Evolutionary conservation across 345 rosid genomes (phyloP).

Genomic region (Limnanthes douglasii): DNA sequence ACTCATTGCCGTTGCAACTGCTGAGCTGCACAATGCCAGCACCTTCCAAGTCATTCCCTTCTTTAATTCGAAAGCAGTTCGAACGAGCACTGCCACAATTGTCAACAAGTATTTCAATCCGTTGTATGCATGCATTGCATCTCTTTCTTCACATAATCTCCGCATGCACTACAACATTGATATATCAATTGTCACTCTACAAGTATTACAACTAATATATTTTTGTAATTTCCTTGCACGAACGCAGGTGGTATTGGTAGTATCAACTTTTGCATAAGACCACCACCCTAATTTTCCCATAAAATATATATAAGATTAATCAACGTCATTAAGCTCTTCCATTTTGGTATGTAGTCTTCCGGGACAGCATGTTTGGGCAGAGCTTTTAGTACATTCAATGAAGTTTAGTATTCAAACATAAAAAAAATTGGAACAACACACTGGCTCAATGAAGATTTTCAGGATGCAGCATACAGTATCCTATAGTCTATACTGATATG

Average conservation of each 20-base stretch:
- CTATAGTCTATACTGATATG: background rate
- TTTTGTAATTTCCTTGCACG: background rate
- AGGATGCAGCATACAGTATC: no score
- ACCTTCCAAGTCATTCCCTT: slow-evolving; percentile 42
- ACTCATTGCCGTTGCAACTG: slow-evolving; percentile 24
- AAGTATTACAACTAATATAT: no score
- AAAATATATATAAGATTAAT: no score
- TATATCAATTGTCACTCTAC: background rate
- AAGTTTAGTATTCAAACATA: slow-evolving; percentile 1
- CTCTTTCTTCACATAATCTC: slow-evolving; percentile 43
- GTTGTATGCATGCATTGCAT: slow-evolving; percentile 32
- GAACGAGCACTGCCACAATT: slow-evolving; percentile 40
- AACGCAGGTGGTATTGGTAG: no score
- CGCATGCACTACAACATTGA: slow-evolving; percentile 37
- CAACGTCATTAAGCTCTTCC: no score
- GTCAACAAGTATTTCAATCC: slow-evolving; percentile 47
- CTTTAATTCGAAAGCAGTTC: slow-evolving; percentile 45
- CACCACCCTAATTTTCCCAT: no score
- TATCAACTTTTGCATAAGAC: no score
- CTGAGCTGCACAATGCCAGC: slow-evolving; percentile 49
- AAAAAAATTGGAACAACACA: no score
- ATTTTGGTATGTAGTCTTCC: no score
- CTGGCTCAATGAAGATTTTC: no score
- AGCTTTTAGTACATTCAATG: no score
- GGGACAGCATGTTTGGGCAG: no score